phyloP scores from a whole-genome alignment of 441 rosid species.

The Aquilaria agallochum region DNA sequence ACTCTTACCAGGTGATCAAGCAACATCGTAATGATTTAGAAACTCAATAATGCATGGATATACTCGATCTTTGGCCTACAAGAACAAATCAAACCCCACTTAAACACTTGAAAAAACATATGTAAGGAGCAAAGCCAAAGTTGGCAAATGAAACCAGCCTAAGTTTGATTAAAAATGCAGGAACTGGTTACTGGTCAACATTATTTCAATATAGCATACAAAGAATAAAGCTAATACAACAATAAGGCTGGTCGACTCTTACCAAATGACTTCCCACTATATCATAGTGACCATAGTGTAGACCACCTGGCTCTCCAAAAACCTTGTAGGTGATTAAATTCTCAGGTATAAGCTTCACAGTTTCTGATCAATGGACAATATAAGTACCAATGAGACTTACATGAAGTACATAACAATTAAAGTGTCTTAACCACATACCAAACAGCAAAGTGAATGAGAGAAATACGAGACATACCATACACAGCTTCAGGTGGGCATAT shows the following conservation, averaged over 20 bases:
- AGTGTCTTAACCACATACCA: background rate
- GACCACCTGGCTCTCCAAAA: conserved; percentile 55
- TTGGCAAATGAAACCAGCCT: too few species aligned
- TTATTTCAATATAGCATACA: too few species aligned
- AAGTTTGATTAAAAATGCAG: too few species aligned
- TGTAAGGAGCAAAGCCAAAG: background rate
- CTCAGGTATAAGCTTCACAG: conserved; percentile 48
- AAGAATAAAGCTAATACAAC: too few species aligned
- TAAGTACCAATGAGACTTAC: background rate
- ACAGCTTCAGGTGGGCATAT: conserved; percentile 64
- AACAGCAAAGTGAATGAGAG: background rate
- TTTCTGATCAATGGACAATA: conserved; percentile 33
- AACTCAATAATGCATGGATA: conserved; percentile 41
- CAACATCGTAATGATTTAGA: conserved; percentile 37
- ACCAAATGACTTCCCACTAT: conserved; percentile 43
- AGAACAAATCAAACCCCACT: background rate
- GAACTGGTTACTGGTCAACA: too few species aligned
- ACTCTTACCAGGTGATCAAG: conserved; percentile 3
- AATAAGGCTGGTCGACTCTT: conserved; percentile 14
- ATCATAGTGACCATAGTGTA: conserved; percentile 63
- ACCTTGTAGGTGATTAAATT: conserved; percentile 43
- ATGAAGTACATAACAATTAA: too few species aligned
- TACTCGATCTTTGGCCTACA: conserved; percentile 43
- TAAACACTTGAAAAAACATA: background rate
- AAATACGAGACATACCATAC: conserved; percentile 34